Base-by-base conservation (phyloP, 176 grass and related monocot species). In the maize (Zea mays) region DNA sequence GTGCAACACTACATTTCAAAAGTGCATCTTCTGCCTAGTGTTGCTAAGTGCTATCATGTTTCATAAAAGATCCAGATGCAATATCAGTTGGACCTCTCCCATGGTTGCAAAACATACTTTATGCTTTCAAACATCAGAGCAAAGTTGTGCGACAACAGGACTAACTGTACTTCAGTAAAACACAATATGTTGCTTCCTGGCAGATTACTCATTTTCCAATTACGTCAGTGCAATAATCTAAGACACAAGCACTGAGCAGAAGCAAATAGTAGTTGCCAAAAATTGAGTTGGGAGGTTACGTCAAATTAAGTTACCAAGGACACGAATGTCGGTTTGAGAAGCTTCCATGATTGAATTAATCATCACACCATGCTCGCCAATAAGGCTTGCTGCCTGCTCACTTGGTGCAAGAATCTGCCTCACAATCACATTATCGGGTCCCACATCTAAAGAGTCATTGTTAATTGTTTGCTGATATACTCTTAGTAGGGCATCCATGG, bases 401-500 rank as follows among this genome's bases (percentile, higher is more conserved):
- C 63, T 78, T 71, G 87, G 75, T 72, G 46, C 51, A 71, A 89
- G 65, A 77, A 89, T 81, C n/a, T 40, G 36, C 36, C 40, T 48
- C 39, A 85, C 61, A 77, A 78, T 52, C 1, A 47, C 82, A 36
- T n/a, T 50, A 52, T 81, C 39, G 59, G 67, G 78, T 52, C 61
- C 51, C 74, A 72, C 11, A 56, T 87, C 74, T 73, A 82, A 76
- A 72, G 67, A 65, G 71, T 62, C 73, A 51, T 58, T 43, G 15
- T 65, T 57, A 36, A 89, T 46, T 78, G 34, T 78, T 65, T 60
- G 49, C 38, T 57, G 16, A 85, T 78, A 84, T 57, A 86, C 72
- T 82, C 83, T 89, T 65, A 89, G 19, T 67, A 89, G 83, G 60
- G 82, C 82, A 77, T 85, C 77, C 72, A 86, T 50, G 57, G 87